Conservation (phyloP, 2,329 filamentous ascomycete species). For the Zelopaecilomyces penicillatus region DNA sequence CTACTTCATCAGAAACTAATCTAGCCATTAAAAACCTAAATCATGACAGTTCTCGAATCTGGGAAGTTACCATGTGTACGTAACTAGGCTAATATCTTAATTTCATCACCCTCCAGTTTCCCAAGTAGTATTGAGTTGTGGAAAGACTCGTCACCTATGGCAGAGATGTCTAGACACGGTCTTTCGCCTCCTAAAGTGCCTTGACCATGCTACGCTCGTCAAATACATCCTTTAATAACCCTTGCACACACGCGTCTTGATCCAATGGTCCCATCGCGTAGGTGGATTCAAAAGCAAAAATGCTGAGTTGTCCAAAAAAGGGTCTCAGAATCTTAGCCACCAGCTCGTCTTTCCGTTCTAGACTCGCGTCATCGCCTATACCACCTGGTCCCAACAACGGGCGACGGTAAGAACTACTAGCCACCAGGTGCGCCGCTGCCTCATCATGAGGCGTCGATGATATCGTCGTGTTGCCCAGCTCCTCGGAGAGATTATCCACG, state of each 20-base stretch:
- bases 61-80: no score
- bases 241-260: conserved; percentile 51
- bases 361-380: conserved; percentile 45
- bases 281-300: conserved; percentile 85
- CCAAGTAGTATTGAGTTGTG: no score
- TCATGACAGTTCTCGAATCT: no score
- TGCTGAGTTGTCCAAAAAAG: conserved; percentile 87
- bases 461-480: conserved; percentile 44
- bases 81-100: no score
- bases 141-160: no score
- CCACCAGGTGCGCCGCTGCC: conserved; percentile 27
- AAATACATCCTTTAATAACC: conserved; percentile 67
- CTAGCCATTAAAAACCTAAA: no score
- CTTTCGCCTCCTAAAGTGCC: conserved; percentile 35
- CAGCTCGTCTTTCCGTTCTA: conserved; percentile 59
- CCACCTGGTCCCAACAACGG: conserved; percentile 45
- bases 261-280: conserved; percentile 75
- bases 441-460: conserved; percentile 23
- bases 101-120: no score
- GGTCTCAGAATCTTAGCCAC: conserved; percentile 72
- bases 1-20: no score
- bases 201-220: conserved; percentile 64
- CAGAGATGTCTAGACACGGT: no score
- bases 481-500: conserved; percentile 76
- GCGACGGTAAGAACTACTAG: conserved; percentile 29